Base-by-base conservation (phyloP, 768 basidiomycete genomes). In the Fistulinella prunicolor region DNA sequence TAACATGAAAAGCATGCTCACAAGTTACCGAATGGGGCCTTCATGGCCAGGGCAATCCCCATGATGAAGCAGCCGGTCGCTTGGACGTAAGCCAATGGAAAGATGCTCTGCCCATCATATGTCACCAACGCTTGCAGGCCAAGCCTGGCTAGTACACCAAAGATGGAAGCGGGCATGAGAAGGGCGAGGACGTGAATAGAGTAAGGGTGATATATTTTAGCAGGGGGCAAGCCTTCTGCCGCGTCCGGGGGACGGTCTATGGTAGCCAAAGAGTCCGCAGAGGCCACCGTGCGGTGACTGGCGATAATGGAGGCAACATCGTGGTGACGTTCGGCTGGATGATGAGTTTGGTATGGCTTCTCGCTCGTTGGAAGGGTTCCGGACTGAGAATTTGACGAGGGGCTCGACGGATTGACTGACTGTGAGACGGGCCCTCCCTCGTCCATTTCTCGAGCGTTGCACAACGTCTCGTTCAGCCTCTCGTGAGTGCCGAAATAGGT, bases 51-150 rank as follows among this genome's bases (percentile, higher is more conserved):
- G 8, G 76, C 78, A 44, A 90, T 69, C 3, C 96, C 96, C 94
- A 99, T 98, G 23, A 95, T 71, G 44, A 93, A 72, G 69, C 94
- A 98, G 16, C 96, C 96, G 1, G 85, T 70, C 0, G 83, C 87
- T 65, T 99, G 95, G 0, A 82, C 77, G 72, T 94, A 97, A 4
- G 85, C 81, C 20, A 97, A 71, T 2, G 88, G 74, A 61, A 94
- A 97, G 6, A 97, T 82, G 54, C 81, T 77, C 37, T 76, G 66
- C 1, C 88, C 90, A 30, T 84, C 75, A 57, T 91, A 97, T 0
- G 76, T 80, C 17, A 77, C 77, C 38, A 98, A 70, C 7, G 89
- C 87, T 23, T 78, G 63, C 8, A 96, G 64, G 0, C 94, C 94
- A 6, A 97, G 70, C 29, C 94, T 75, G 10, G 86, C 82, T 30